Base-by-base conservation (phyloP, 768 basidiomycete species). In the Kwoniella heveanensis region DNA sequence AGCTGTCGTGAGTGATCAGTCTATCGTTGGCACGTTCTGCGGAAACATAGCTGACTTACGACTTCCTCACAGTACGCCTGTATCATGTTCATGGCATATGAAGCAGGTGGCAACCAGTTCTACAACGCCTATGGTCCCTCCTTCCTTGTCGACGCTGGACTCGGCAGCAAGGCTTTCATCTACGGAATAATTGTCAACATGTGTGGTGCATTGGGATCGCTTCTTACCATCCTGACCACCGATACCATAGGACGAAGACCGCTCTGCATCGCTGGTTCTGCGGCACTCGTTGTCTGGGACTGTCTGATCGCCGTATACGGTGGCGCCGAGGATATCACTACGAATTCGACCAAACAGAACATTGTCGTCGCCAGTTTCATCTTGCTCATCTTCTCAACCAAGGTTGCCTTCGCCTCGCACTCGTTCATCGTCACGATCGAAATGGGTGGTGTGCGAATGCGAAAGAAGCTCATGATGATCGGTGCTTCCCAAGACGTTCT, bases 401-500 rank as follows among this genome's bases (percentile, higher is more conserved):
- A 68, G 48, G 44, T 71, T 17, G 64, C 69, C 13, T 67, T 52
- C 36, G 64, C 64, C 15, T 58, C 57, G 9, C 49, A 56, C 27
- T 67, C 53, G 51, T 52, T 71, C 54, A 61, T 67, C 29, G 49
- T 67, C 22, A 52, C 55, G 2, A 30, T 57, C 21, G 68, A 70
- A 58, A 54, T 70, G n/a, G 68, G 68, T n/a, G 68, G 68, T 15
- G 53, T 58, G 7, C 29, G 62, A 17, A 70, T 70, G 68, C 27
- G 68, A 32, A 70, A 66, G 55, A 70, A 70, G 54, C 39, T 67
- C 44, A 63, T 67, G 61, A 53, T 58, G 49, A 30, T 67, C 22
- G 66, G 57, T 2, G 58, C 62, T 2, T 32, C 48, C 5, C 17
- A 25, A 21, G 66, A 67, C 37, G 62, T 67, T 24, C 27, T 67